Percentiles rank a stretch among this genome's conserved stretches.
These are phyloP conservation scores for Inonotus obliquus DNA, from an alignment of 1,284 basidiomycete species.

Conservation along the genomic window DNA sequence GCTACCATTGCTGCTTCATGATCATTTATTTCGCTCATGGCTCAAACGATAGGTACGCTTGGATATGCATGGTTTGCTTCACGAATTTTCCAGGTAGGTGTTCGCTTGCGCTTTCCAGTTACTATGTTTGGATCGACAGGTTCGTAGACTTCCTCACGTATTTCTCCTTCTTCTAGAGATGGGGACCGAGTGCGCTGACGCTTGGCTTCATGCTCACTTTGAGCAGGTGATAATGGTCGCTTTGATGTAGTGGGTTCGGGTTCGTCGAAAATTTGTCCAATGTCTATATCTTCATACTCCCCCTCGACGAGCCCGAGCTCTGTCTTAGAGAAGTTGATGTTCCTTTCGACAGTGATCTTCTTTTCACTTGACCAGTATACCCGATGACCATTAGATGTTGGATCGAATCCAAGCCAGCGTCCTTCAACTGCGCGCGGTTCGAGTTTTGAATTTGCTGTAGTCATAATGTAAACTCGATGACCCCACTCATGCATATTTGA, in stretches of 20 bases:
- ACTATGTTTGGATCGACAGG: too few species aligned
- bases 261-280: not conserved
- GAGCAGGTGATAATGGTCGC: too few species aligned
- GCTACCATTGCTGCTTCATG: too few species aligned
- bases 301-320: not conserved
- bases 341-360: slow-evolving; percentile 14
- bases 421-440: not conserved
- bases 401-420: slow-evolving; percentile 12
- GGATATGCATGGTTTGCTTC: too few species aligned
- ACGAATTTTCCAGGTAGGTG: too few species aligned
- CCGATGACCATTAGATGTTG: slow-evolving; percentile 18
- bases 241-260: not conserved
- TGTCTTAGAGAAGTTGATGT: slow-evolving; percentile 12
- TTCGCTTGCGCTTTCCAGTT: too few species aligned
- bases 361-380: slow-evolving; percentile 16
- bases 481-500: not conserved
- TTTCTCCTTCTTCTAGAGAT: too few species aligned
- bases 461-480: not conserved
- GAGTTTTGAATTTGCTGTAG: not conserved
- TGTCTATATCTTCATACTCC: not conserved
- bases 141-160: too few species aligned
- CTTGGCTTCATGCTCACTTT: too few species aligned
- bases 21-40: too few species aligned
- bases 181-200: too few species aligned
- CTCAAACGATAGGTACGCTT: too few species aligned